These are phyloP conservation scores for Dactylonectria estremocensis DNA, from an alignment of 2,329 filamentous ascomycete species.

Conservation along the genomic window DNA sequence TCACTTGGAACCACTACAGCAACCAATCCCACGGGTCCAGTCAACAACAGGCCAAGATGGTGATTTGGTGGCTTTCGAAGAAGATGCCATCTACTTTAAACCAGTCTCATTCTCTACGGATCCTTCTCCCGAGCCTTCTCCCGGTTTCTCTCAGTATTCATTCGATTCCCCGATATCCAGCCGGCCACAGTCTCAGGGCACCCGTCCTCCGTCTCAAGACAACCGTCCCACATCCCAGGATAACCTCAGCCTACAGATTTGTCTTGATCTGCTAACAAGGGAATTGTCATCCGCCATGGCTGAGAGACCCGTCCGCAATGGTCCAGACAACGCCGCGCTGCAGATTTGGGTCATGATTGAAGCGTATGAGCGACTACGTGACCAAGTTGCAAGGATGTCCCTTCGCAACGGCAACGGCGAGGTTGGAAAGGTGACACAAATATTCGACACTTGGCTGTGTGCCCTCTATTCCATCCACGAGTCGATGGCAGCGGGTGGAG, in stretches of 20 bases:
- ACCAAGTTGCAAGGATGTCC: slow-evolving; percentile 59
- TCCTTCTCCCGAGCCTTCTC: slow-evolving; percentile 49
- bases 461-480: slow-evolving; percentile 64
- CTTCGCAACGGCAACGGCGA: slow-evolving; percentile 52
- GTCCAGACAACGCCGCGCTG: slow-evolving; percentile 59
- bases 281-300: slow-evolving; percentile 63
- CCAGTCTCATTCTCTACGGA: slow-evolving; percentile 59
- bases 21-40: slow-evolving; percentile 32
- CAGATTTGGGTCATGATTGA: slow-evolving; percentile 73
- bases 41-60: slow-evolving; percentile 62
- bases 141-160: slow-evolving; percentile 28
- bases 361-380: slow-evolving; percentile 68
- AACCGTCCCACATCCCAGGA: slow-evolving; percentile 45
- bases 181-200: slow-evolving; percentile 48
- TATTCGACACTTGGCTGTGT: slow-evolving; percentile 67
- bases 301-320: slow-evolving; percentile 41
- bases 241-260: slow-evolving; percentile 65
- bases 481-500: slow-evolving; percentile 44
- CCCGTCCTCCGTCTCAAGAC: slow-evolving; percentile 30
- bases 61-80: slow-evolving; percentile 63
- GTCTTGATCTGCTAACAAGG: slow-evolving; percentile 64
- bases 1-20: slow-evolving; percentile 45
- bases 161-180: slow-evolving; percentile 37
- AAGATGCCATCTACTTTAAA: slow-evolving; percentile 64
- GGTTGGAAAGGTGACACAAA: slow-evolving; percentile 48